Conservation (phyloP, 306 rosid genomes). For the Prunus mongolica region DNA sequence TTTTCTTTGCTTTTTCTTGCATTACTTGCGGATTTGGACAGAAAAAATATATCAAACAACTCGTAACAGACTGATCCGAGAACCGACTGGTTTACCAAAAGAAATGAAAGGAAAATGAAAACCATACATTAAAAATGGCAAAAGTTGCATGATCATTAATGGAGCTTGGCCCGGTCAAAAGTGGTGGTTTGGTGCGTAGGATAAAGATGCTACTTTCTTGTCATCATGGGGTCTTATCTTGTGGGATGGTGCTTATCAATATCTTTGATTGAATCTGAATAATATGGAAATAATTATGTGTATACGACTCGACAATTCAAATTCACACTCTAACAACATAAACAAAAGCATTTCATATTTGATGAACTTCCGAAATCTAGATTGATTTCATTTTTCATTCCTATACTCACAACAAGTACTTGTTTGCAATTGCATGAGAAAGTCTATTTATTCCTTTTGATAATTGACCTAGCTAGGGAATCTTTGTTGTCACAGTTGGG, state of each 20-base stretch:
- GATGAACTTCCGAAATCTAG: too few relatives aligned
- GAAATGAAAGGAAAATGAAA: neutral
- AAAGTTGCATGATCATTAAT: constrained; percentile 8
- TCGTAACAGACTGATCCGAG: constrained; percentile 2
- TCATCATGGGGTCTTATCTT: neutral
- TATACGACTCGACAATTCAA: too few relatives aligned
- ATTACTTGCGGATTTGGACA: neutral
- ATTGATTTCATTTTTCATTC: too few relatives aligned
- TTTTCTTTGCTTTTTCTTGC: neutral
- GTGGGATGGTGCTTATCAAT: neutral
- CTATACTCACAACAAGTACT: too few relatives aligned
- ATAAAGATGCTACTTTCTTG: neutral
- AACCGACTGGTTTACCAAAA: neutral
- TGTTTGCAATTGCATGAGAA: too few relatives aligned
- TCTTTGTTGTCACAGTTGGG: too few relatives aligned
- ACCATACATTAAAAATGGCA: neutral
- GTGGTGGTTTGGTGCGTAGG: neutral
- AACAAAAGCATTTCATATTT: too few relatives aligned
- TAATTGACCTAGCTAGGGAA: too few relatives aligned
- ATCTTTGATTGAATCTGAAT: neutral
- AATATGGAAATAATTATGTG: neutral
- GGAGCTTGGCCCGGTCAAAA: constrained; percentile 9
- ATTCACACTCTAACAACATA: too few relatives aligned
- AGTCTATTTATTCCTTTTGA: too few relatives aligned
- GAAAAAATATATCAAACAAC: neutral